Evolutionary conservation across 2,329 filamentous ascomycete genomes (phyloP).

Genomic region (Ophiosphaerella herpotricha): DNA sequence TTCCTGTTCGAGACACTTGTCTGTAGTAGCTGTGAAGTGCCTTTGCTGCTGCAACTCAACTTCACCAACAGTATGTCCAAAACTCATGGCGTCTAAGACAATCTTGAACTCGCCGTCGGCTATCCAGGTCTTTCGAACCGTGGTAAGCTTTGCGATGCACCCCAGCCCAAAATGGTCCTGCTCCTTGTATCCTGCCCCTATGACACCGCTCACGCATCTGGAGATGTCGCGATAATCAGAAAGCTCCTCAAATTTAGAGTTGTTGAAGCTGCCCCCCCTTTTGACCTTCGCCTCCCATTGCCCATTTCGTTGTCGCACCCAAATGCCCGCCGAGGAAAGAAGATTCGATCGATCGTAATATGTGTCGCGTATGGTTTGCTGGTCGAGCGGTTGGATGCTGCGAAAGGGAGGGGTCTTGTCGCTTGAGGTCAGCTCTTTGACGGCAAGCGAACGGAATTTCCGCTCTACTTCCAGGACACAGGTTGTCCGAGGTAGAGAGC

Average conservation of each 20-base stretch:
- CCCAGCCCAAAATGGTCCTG: conserved; percentile 10
- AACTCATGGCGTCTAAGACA: conserved; percentile 17
- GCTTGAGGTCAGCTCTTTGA: conserved; percentile 7
- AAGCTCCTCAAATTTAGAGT: conserved; percentile 34
- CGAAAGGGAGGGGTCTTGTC: conserved; percentile 9
- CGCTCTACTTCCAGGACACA: conserved; percentile 15
- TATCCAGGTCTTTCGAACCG: conserved; percentile 29
- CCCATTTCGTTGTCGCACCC: conserved; percentile 24
- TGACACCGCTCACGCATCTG: conserved; percentile 9
- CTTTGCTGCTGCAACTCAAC: conserved; percentile 27
- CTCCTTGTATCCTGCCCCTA: not conserved
- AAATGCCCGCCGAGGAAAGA: conserved; percentile 26
- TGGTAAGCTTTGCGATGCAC: conserved; percentile 25
- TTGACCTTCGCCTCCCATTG: conserved; percentile 24
- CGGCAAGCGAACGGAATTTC: conserved; percentile 14
- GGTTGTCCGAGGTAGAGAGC: conserved; percentile 3
- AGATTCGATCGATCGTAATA: conserved; percentile 31
- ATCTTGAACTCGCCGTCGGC: conserved; percentile 23
- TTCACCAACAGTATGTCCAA: too few species aligned
- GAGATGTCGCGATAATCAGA: conserved; percentile 16
- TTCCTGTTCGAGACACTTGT: too few species aligned
- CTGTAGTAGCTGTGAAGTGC: not conserved
- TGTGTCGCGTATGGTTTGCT: conserved; percentile 23
- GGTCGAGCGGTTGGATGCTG: conserved; percentile 9
- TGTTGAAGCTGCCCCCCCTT: conserved; percentile 21